phyloP scores from a whole-genome alignment of 2,329 filamentous ascomycete species.

The Domatiomyces catenatus region DNA sequence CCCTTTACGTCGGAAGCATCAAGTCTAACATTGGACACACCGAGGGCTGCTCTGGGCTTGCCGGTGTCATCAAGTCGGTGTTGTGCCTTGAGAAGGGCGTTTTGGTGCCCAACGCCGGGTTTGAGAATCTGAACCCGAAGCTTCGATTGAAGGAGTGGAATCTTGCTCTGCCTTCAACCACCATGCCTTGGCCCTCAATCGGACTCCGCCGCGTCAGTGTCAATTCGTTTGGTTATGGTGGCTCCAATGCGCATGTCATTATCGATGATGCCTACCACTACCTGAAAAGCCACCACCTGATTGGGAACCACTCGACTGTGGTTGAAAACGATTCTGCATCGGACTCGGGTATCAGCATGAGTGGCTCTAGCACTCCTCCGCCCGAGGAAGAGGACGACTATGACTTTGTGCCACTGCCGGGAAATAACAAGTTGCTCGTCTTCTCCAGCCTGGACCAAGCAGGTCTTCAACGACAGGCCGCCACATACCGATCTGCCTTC shows the following conservation, averaged over 20 bases:
- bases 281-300: constrained; percentile 1
- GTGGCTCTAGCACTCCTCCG: not conserved
- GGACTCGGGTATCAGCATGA: not conserved
- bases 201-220: constrained; percentile 7
- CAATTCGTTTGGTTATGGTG: constrained; percentile 14
- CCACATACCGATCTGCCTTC: not conserved
- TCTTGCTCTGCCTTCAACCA: constrained; percentile 1
- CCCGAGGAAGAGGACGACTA: not conserved
- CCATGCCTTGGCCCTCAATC: constrained; percentile 5
- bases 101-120: constrained; percentile 20
- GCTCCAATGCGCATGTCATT: constrained; percentile 12
- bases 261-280: constrained; percentile 10
- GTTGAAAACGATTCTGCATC: not conserved
- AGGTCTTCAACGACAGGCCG: not conserved
- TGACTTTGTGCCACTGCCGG: not conserved
- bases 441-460: not conserved
- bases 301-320: constrained; percentile 3
- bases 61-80: constrained; percentile 20
- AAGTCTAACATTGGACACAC: constrained; percentile 20
- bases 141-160: constrained; percentile 2
- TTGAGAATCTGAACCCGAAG: constrained; percentile 20
- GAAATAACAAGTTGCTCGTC: not conserved
- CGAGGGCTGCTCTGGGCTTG: constrained; percentile 19
- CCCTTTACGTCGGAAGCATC: constrained; percentile 20
- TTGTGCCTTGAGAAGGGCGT: constrained; percentile 14